Evolutionary conservation across 2,329 filamentous ascomycete species (phyloP), one percentile per base, ranked within the genome.

Genomic region (Hypoxylon sp.): DNA sequence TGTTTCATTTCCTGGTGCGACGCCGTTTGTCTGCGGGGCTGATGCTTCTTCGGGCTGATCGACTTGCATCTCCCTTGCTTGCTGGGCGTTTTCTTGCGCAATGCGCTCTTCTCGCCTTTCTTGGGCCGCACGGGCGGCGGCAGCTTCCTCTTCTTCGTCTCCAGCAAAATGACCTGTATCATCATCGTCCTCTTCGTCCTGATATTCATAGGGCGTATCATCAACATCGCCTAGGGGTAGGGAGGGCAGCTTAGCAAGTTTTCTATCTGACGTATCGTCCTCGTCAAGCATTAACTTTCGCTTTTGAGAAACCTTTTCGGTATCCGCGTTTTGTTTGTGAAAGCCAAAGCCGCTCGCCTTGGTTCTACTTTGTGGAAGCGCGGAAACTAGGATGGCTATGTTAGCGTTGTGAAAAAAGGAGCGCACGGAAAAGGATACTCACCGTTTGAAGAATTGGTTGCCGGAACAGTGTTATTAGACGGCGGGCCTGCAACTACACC

Each of bases 271-370:
- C 21, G 85, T 87, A 64, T 96, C 90, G 64, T 97, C 93, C 66
- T 97, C 93, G 54, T 89, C 92, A 63, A 97, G 86, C 62, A 91
- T 86, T 15, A 96, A 77, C 54, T 89, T 91, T 61, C 87, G 87
- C 67, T 90, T 91, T 13, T 83, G 77, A 3, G 82, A 77, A 3
- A 81, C 70, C 65, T 89, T 91, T 41, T 90, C 87, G 15, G 71
- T 71, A 43, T 91, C 90, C 37, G 75, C 72, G 41, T 78, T 78
- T 30, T 82, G 75, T 68, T 90, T 94, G 50, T 81, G 80, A 51
- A 97, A 84, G 2, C 91, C 93, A 66, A 97, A 97, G 21, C 87
- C 87, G 68, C 89, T 88, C 36, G 95, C 82, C 66, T 92, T 92
- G 38, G 83, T 80, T 62, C 83, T 85, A 53, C 83, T 84, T 70